Conservation (phyloP, 345 rosid genomes). For the Gossypium bickii region DNA sequence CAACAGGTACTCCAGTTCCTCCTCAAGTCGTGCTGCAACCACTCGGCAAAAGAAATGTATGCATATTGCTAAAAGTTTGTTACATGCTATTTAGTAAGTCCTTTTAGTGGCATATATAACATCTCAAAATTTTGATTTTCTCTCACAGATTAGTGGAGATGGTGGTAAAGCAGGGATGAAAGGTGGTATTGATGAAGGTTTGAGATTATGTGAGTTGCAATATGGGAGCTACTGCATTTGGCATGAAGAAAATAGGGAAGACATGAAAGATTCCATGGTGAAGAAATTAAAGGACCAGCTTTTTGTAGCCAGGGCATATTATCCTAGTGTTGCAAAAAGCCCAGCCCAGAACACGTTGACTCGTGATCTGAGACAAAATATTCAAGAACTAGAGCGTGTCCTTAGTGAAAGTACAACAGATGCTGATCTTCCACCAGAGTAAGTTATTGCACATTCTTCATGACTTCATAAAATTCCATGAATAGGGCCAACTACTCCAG, state of each 20-base stretch:
- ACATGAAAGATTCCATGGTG: slow-evolving; percentile 58
- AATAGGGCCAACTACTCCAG: slow-evolving; percentile 1
- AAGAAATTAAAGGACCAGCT: slow-evolving; percentile 45
- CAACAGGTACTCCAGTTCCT: slow-evolving; percentile 30
- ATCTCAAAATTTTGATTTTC: slow-evolving; percentile 17
- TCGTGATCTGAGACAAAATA: slow-evolving; percentile 75
- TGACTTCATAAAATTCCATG: slow-evolving; percentile 2
- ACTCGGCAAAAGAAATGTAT: slow-evolving; percentile 33
- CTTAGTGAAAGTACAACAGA: not conserved
- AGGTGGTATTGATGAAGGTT: slow-evolving; percentile 37
- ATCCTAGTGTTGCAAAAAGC: slow-evolving; percentile 88
- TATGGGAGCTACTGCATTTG: slow-evolving; percentile 65
- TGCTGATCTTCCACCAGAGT: slow-evolving; percentile 75
- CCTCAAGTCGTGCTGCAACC: slow-evolving; percentile 25
- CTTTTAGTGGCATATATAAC: slow-evolving; percentile 3
- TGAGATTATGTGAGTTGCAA: slow-evolving; percentile 48
- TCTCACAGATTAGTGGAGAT: slow-evolving; percentile 37
- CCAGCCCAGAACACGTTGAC: slow-evolving; percentile 66
- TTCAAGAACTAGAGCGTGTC: slow-evolving; percentile 53
- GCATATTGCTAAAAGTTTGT: slow-evolving; percentile 13
- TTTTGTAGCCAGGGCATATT: slow-evolving; percentile 93
- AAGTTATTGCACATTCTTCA: slow-evolving; percentile 34
- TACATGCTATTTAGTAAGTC: not conserved
- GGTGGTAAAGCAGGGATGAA: slow-evolving; percentile 18
- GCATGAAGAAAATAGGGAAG: slow-evolving; percentile 78